These are phyloP conservation scores for Podospora pseudocomata DNA, from an alignment of 495 filamentous ascomycete genomes.

Conservation along the genomic window DNA sequence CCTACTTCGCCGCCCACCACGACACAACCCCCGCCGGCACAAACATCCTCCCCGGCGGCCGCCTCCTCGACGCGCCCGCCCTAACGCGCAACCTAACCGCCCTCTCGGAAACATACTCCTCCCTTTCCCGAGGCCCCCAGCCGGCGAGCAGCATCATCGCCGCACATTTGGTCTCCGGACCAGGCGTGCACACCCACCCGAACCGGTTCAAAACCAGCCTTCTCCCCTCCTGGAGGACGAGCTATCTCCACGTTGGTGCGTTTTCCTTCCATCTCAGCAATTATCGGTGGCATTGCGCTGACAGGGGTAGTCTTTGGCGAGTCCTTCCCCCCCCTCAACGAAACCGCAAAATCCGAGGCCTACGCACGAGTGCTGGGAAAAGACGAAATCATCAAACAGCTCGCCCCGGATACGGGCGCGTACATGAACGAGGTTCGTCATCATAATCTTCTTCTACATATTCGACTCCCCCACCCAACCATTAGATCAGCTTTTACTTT, in stretches of 20 bases:
- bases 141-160: constrained; percentile 3
- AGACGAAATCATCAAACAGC: constrained; percentile 38
- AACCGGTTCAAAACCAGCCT: constrained; percentile 39
- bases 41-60: constrained; percentile 41
- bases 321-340: constrained; percentile 34
- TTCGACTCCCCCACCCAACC: background rate
- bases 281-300: background rate
- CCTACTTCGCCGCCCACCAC: constrained; percentile 43
- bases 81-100: constrained; percentile 29
- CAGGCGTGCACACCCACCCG: constrained; percentile 32
- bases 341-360: constrained; percentile 38
- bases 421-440: constrained; percentile 42
- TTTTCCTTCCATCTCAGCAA: background rate
- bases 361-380: constrained; percentile 39
- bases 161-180: constrained; percentile 34
- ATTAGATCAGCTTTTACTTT: too few species aligned
- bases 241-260: constrained; percentile 38
- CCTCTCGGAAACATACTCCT: constrained; percentile 20
- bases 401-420: constrained; percentile 38
- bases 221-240: constrained; percentile 55
- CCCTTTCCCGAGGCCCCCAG: background rate
- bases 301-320: constrained; percentile 11
- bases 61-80: constrained; percentile 36
- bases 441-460: background rate
- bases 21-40: constrained; percentile 32